These are phyloP conservation scores for Pseudogymnoascus sp. DNA, from an alignment of 2,329 filamentous ascomycete genomes.

Conservation along the genomic window DNA sequence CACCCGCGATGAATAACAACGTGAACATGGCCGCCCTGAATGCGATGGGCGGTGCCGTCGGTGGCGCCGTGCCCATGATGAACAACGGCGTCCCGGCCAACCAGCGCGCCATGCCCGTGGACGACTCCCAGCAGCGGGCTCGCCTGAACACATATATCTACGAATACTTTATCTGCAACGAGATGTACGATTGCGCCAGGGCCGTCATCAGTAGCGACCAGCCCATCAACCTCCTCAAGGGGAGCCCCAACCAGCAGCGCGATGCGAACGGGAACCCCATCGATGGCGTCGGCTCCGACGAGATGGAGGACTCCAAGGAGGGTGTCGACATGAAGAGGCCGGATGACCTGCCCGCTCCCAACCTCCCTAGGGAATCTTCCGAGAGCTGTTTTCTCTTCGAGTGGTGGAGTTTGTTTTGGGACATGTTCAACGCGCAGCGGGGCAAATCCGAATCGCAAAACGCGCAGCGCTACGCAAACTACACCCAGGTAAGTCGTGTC, in stretches of 20 bases:
- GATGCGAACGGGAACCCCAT: slow-evolving; percentile 60
- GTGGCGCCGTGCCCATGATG: slow-evolving; percentile 58
- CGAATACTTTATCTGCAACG: slow-evolving; percentile 81
- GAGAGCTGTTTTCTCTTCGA: slow-evolving; percentile 87
- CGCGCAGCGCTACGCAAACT: slow-evolving; percentile 68
- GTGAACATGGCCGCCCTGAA: slow-evolving; percentile 57
- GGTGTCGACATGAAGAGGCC: slow-evolving; percentile 66
- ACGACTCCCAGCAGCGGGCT: slow-evolving; percentile 37
- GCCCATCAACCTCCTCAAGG: slow-evolving; percentile 58
- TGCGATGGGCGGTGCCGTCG: slow-evolving; percentile 57
- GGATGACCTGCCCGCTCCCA: slow-evolving; percentile 69
- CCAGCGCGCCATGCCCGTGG: slow-evolving; percentile 28
- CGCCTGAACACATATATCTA: slow-evolving; percentile 82
- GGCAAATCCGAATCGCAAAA: slow-evolving; percentile 53
- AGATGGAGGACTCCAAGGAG: slow-evolving; percentile 74
- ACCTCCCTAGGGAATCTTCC: slow-evolving; percentile 53
- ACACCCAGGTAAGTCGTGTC: slow-evolving; percentile 63
- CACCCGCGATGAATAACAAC: slow-evolving; percentile 27
- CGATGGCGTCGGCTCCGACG: slow-evolving; percentile 61
- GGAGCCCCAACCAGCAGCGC: slow-evolving; percentile 59
- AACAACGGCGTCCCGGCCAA: slow-evolving; percentile 40
- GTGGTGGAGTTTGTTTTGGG: slow-evolving; percentile 98
- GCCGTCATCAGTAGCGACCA: slow-evolving; percentile 60
- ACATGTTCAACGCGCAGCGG: slow-evolving; percentile 81
- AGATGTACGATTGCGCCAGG: slow-evolving; percentile 76